Percentiles rank a stretch among this genome's conserved stretches.
Conservation (phyloP, 345 rosid species). For the Cardamine occulta region DNA sequence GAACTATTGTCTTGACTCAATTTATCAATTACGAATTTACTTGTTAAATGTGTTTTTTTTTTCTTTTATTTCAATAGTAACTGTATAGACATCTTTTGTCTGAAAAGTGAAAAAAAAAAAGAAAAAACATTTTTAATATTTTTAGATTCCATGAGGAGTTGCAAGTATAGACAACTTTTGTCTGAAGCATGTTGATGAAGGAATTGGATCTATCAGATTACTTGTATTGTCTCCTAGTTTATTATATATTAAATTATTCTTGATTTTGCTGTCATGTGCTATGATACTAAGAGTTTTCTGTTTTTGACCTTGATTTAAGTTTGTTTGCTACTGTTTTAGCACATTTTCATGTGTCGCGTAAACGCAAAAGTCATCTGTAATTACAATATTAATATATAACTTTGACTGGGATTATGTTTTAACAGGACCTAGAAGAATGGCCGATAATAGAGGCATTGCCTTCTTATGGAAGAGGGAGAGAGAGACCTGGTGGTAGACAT, state of each 20-base stretch:
- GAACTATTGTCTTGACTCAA: not conserved
- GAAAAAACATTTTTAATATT: not conserved
- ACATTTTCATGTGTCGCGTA: slow-evolving; percentile 27
- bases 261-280: slow-evolving; percentile 35
- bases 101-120: too few relatives aligned
- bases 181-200: slow-evolving; percentile 32
- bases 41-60: slow-evolving; percentile 9
- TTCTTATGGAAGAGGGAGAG: slow-evolving; percentile 99
- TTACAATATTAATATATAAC: not conserved
- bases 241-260: slow-evolving; percentile 16
- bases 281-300: slow-evolving; percentile 4
- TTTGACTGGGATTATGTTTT: slow-evolving; percentile 32
- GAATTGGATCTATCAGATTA: slow-evolving; percentile 28
- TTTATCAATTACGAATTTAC: not conserved
- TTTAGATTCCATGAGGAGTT: slow-evolving; percentile 24
- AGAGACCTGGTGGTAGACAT: slow-evolving; percentile 94
- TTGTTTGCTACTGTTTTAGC: slow-evolving; percentile 37
- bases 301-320: not conserved
- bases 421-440: slow-evolving; percentile 84
- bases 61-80: slow-evolving; percentile 20
- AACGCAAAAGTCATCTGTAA: slow-evolving; percentile 6
- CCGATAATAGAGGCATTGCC: slow-evolving; percentile 89
- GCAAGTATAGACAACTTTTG: slow-evolving; percentile 35
- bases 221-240: slow-evolving; percentile 7
- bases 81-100: too few relatives aligned